Percentiles rank a stretch among this genome's conserved stretches.
Evolutionary conservation across 345 rosid genomes (phyloP).

Genomic region (Melaleuca alternifolia): DNA sequence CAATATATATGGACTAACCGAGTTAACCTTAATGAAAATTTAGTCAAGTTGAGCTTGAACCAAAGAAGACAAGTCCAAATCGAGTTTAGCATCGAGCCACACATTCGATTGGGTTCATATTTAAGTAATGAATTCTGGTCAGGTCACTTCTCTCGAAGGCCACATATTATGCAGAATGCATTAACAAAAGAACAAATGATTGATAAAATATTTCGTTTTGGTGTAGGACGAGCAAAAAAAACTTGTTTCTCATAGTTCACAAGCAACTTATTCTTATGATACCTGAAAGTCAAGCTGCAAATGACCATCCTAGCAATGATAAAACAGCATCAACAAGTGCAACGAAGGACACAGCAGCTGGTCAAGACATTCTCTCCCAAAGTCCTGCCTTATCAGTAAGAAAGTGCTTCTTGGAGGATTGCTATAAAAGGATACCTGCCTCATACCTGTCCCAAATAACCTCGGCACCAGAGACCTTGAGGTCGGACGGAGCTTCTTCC

Average conservation of each 20-base stretch:
- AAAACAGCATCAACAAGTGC: background rate
- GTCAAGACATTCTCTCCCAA: background rate
- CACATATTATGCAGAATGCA: background rate
- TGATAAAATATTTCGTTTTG: background rate
- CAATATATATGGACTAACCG: background rate
- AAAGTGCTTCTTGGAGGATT: background rate
- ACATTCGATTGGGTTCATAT: background rate
- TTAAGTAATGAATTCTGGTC: background rate
- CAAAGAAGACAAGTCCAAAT: background rate
- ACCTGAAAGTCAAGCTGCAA: background rate
- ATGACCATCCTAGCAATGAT: background rate
- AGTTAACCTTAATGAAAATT: background rate
- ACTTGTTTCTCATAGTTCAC: background rate
- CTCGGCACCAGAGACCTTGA: constrained; percentile 77
- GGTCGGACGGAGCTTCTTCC: constrained; percentile 83
- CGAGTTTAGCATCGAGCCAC: background rate
- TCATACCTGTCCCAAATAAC: constrained; percentile 74
- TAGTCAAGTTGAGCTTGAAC: background rate
- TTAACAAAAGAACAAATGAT: background rate
- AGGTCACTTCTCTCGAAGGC: background rate
- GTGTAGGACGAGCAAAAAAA: background rate
- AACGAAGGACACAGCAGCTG: background rate
- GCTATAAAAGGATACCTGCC: background rate
- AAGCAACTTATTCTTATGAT: background rate
- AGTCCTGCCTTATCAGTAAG: background rate